Evolutionary conservation across 495 filamentous ascomycete genomes (phyloP), one percentile per base, ranked within the genome.

Genomic region (Bacidia rubella): DNA sequence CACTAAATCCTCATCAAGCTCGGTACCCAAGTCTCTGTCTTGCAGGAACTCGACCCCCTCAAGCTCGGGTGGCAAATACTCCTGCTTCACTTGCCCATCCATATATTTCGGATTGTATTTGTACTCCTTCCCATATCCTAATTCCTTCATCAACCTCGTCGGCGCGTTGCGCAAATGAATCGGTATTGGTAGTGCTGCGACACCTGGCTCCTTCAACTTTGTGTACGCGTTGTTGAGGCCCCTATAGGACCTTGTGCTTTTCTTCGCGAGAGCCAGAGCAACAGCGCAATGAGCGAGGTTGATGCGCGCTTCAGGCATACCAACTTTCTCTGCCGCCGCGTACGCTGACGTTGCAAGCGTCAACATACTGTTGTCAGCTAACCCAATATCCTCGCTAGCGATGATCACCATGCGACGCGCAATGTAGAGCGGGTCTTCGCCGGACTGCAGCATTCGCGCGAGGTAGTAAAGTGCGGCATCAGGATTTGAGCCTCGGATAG

Each of bases 101-200:
- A 72, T 66, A 62, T 86, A 98, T 59, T 88, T 82, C 0, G 92
- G 92, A 60, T 93, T 93, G 65, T 98, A 98, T 62, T 98, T 98
- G 64, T 98, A 98, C 64, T 86, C 87, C 47, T 74, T 81, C 10
- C 92, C 92, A 57, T 55, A 57, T 1, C 87, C 90, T 45, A 96
- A 66, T 61, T 96, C 90, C 58, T 86, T 85, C 92, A 98, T 93
- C 58, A 96, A 60, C 60, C 79, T 76, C 5, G 92, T 97, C 1
- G 90, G 89, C 9, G 90, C 90, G 65, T 96, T 96, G 41, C 92
- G 68, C 48, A 98, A 66, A 68, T 98, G 92, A 35, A 93, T 64
- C 21, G 92, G 92, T 11, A 98, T 76, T 0, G 87, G 83, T 43
- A 94, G 57, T 2, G 76, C 76, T 0, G 87, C 90, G 2, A 92